Evolutionary conservation across 2,329 filamentous ascomycete genomes (phyloP).

Genomic region (Nemania sp.): DNA sequence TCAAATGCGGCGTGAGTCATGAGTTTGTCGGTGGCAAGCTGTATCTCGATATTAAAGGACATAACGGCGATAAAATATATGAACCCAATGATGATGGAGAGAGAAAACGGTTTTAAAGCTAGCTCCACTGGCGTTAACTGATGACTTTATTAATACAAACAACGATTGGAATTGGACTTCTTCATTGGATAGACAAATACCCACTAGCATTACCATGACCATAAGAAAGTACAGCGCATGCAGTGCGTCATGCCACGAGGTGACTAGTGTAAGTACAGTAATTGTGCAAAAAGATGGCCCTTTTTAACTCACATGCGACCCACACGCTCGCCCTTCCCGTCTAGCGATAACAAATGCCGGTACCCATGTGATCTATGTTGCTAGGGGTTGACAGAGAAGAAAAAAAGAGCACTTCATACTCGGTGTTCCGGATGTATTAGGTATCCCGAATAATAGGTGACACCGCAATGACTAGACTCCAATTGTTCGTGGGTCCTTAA

Average conservation of each 20-base stretch:
- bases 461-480: background rate
- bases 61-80: constrained; percentile 29
- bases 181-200: background rate
- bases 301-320: background rate
- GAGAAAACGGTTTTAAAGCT: background rate
- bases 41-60: constrained; percentile 25
- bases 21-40: background rate
- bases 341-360: background rate
- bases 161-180: constrained; percentile 1
- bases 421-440: background rate
- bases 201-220: background rate
- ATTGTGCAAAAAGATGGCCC: background rate
- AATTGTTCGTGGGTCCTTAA: background rate
- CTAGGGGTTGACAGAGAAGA: background rate
- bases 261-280: constrained; percentile 2
- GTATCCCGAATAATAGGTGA: background rate
- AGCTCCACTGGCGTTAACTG: constrained; percentile 16
- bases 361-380: background rate
- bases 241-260: background rate
- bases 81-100: background rate
- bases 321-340: background rate
- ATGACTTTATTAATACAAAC: constrained; percentile 4
- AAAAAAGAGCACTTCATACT: background rate
- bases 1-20: constrained; percentile 8
- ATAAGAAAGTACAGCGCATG: background rate